Evolutionary conservation across 371 early-diverging fungal species (phyloP).

Genomic region (Funneliformis caledonium): DNA sequence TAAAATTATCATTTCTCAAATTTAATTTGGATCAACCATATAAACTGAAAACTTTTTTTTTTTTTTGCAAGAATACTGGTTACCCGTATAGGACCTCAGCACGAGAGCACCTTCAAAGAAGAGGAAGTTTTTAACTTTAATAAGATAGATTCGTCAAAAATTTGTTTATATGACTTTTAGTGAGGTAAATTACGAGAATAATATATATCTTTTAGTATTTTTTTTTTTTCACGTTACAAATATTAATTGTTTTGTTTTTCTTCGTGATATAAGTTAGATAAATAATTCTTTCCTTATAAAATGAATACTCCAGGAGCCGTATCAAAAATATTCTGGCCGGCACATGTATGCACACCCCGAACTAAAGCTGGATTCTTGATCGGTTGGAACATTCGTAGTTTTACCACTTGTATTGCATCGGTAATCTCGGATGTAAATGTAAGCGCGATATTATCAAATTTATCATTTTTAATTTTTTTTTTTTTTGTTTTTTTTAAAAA

Average conservation of each 20-base stretch:
- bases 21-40: conserved; percentile 40
- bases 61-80: conserved; percentile 25
- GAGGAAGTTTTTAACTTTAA: conserved; percentile 44
- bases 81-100: conserved; percentile 45
- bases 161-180: too few species aligned
- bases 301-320: conserved; percentile 50
- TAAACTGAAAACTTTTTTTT: background rate
- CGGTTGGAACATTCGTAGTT: conserved; percentile 55
- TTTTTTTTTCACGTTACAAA: background rate
- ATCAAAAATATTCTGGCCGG: conserved; percentile 54
- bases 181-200: background rate
- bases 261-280: background rate
- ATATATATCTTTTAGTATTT: too few species aligned
- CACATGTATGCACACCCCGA: conserved; percentile 48
- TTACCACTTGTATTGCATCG: conserved; percentile 53
- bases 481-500: too few species aligned
- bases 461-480: background rate
- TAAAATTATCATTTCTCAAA: conserved; percentile 42
- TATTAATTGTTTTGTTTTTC: too few species aligned
- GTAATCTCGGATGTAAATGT: conserved; percentile 53
- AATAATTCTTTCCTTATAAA: background rate
- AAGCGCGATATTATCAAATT: conserved; percentile 30
- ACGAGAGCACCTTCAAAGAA: conserved; percentile 45
- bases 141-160: too few species aligned
- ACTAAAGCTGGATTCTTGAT: conserved; percentile 51